Evolutionary conservation across 805 yeast species (phyloP).

Genomic region (Starmerella cellae): DNA sequence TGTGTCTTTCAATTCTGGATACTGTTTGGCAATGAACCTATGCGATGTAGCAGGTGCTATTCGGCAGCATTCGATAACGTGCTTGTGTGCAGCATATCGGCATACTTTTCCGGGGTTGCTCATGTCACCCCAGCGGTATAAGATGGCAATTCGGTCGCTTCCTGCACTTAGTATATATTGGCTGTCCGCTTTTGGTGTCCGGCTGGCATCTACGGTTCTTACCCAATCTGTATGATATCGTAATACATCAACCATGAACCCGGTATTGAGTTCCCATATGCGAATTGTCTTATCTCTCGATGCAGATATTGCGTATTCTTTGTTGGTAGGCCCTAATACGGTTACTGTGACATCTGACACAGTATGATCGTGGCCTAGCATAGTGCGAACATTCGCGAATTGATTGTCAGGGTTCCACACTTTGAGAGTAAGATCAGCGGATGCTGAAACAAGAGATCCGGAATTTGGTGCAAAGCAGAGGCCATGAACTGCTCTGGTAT

Average conservation of each 20-base stretch:
- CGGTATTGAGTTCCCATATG: constrained; percentile 56
- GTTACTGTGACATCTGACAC: constrained; percentile 45
- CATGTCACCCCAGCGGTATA: constrained; percentile 3
- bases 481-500: constrained; percentile 53
- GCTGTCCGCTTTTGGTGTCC: background rate
- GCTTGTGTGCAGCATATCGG: constrained; percentile 59
- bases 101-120: constrained; percentile 19
- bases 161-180: constrained; percentile 15
- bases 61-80: constrained; percentile 63
- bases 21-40: constrained; percentile 36
- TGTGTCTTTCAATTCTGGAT: constrained; percentile 24
- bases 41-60: constrained; percentile 48
- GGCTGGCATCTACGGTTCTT: constrained; percentile 39
- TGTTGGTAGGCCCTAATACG: constrained; percentile 24
- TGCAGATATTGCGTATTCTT: constrained; percentile 45
- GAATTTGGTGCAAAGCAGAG: constrained; percentile 41
- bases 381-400: constrained; percentile 43
- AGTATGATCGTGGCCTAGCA: constrained; percentile 80
- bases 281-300: constrained; percentile 86
- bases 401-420: constrained; percentile 50
- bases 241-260: constrained; percentile 53
- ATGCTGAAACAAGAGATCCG: constrained; percentile 34
- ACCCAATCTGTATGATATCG: constrained; percentile 87
- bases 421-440: constrained; percentile 44
- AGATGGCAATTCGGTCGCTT: constrained; percentile 14